phyloP scores from a whole-genome alignment of 2,329 filamentous ascomycete species.

The Cephalotrichum gorgonifer region DNA sequence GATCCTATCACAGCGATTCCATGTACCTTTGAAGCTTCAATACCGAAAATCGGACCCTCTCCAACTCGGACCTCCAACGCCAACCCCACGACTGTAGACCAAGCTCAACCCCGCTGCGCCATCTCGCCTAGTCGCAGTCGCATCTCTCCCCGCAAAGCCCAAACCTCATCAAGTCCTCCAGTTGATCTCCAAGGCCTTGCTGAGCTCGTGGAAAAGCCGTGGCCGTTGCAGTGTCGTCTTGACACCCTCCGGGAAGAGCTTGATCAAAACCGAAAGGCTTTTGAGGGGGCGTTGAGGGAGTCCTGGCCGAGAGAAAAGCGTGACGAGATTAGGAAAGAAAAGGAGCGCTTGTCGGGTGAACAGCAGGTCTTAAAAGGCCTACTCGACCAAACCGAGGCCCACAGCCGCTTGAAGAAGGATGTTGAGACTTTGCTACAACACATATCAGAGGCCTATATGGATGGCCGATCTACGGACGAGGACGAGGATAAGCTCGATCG shows the following conservation, averaged over 20 bases:
- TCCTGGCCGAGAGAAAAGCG: conserved; percentile 34
- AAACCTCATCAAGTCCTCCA: neutral
- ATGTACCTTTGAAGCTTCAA: conserved; percentile 5
- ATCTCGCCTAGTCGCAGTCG: neutral
- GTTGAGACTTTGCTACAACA: conserved; percentile 34
- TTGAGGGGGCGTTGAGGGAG: conserved; percentile 34
- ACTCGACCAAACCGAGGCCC: conserved; percentile 27
- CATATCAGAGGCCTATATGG: conserved; percentile 38
- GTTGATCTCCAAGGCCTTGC: neutral
- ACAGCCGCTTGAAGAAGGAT: conserved; percentile 28
- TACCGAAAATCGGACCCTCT: neutral
- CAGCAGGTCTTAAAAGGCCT: conserved; percentile 32
- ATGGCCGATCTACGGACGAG: conserved; percentile 38
- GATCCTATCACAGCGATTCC: conserved; percentile 1
- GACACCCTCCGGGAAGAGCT: conserved; percentile 29
- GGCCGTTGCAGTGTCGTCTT: neutral
- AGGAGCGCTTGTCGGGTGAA: conserved; percentile 34
- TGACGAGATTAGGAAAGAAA: conserved; percentile 36
- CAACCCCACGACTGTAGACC: conserved; percentile 10
- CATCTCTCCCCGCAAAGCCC: conserved; percentile 1
- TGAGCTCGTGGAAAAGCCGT: neutral
- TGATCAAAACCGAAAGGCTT: conserved; percentile 36
- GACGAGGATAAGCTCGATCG: conserved; percentile 40
- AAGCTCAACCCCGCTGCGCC: conserved; percentile 5
- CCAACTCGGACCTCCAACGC: conserved; percentile 4